A percentile compares a stretch with the other conserved stretches of the same genome.
These are phyloP conservation scores for Claviceps purpurea DNA, from an alignment of 2,329 filamentous ascomycete species.

Conservation along the genomic window DNA sequence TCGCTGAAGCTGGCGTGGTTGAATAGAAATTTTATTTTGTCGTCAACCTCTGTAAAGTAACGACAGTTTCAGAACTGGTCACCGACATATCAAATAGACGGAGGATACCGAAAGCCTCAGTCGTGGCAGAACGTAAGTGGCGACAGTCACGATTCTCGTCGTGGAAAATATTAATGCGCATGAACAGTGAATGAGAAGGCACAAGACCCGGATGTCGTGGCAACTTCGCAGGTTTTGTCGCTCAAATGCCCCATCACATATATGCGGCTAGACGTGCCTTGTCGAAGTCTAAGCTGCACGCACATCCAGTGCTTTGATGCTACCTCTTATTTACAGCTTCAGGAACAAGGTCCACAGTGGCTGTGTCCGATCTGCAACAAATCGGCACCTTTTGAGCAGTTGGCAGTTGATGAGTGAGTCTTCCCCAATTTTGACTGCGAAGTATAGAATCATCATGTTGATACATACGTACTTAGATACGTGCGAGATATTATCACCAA, in stretches of 20 bases:
- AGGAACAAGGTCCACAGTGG: slow-evolving; percentile 95
- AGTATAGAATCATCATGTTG: background rate
- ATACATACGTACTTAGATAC: slow-evolving; percentile 40
- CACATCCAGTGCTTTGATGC: slow-evolving; percentile 96
- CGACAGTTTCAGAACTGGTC: slow-evolving; percentile 59
- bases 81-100: slow-evolving; percentile 49
- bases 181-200: slow-evolving; percentile 63
- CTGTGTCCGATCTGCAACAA: slow-evolving; percentile 91
- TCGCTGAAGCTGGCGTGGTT: slow-evolving; percentile 8
- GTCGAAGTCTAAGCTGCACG: slow-evolving; percentile 64
- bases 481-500: slow-evolving; percentile 73
- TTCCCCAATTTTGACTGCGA: no score
- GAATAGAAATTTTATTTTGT: slow-evolving; percentile 58
- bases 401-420: slow-evolving; percentile 76
- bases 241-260: slow-evolving; percentile 88
- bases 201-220: slow-evolving; percentile 76
- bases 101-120: slow-evolving; percentile 66
- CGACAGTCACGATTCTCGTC: slow-evolving; percentile 17
- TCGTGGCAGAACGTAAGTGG: slow-evolving; percentile 63
- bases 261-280: slow-evolving; percentile 65
- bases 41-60: slow-evolving; percentile 61
- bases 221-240: slow-evolving; percentile 78
- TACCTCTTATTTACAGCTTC: slow-evolving; percentile 78
- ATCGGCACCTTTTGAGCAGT: slow-evolving; percentile 60
- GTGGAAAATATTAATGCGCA: slow-evolving; percentile 1